phyloP scores from a whole-genome alignment of 2,329 filamentous ascomycete species.

The Calycina marina region DNA sequence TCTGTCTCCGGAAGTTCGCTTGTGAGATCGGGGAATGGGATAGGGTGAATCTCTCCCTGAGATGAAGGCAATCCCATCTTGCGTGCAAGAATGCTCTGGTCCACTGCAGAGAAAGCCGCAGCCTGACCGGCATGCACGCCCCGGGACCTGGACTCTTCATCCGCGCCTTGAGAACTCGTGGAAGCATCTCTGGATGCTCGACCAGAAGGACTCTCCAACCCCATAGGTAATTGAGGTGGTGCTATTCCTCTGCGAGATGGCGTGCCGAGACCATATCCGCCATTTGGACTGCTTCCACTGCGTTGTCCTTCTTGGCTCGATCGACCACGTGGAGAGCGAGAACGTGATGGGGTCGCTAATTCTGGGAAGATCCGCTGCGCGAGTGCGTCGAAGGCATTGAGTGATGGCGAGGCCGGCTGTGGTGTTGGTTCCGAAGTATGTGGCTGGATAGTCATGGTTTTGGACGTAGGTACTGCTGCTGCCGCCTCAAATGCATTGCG shows the following conservation, averaged over 20 bases:
- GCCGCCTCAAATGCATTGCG: conserved; percentile 50
- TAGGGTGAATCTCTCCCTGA: conserved; percentile 26
- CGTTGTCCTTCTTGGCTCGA: conserved; percentile 14
- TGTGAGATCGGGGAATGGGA: conserved; percentile 28
- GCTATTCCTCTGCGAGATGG: conserved; percentile 9
- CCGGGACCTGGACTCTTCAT: conserved; percentile 2
- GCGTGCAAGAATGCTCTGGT: conserved; percentile 44
- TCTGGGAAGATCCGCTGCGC: conserved; percentile 49
- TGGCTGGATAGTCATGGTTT: conserved; percentile 23
- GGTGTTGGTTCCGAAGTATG: conserved; percentile 32
- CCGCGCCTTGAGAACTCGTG: conserved; percentile 10
- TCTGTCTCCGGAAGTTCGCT: conserved; percentile 23
- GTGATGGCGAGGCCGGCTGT: conserved; percentile 27
- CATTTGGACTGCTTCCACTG: conserved; percentile 11
- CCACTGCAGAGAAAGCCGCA: conserved; percentile 47
- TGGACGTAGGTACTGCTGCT: conserved; percentile 23
- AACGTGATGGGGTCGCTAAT: conserved; percentile 18
- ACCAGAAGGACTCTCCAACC: conserved; percentile 11
- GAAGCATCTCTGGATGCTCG: conserved; percentile 17
- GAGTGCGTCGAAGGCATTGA: conserved; percentile 38
- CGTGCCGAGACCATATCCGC: conserved; percentile 15
- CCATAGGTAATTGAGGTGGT: conserved; percentile 15
- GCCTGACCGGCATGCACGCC: conserved; percentile 30
- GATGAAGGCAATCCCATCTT: conserved; percentile 34
- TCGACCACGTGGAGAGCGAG: conserved; percentile 20